Base-by-base conservation (phyloP, 1,284 basidiomycete species). In the Ceratobasidium sp. region DNA sequence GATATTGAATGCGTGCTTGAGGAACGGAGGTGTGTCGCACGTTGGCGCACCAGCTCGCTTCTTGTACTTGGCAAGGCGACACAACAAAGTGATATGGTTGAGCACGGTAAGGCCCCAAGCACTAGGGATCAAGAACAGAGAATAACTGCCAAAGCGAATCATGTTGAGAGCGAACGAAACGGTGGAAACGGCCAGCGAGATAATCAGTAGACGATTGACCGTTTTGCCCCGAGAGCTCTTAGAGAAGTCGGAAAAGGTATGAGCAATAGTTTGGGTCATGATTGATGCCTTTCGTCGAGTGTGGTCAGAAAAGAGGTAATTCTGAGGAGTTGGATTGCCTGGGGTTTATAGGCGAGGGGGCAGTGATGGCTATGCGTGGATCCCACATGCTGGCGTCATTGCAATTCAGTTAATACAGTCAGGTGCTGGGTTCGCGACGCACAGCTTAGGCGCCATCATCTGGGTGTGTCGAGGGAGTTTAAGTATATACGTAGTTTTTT, bases 131-230 rank as follows among this genome's bases (percentile, higher is more conserved):
- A 73, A 17, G 9, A 42, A 62, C 9, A 73, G 1, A 1, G 69
- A 73, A 12, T 3, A 9, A 13, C 15, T 7, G 20, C 69, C 69
- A 33, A 46, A 62, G 15, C 23, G 56, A n/a, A 5, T 26, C 57
- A 62, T 61, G 23, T 13, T 48, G 23, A 73, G 40, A 33, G 38
- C 57, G n/a, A 73, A 59, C 40, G 69, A 73, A 13, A 73, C 33
- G 38, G 56, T 28, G 17, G 38, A 20, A 17, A 73, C 38, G 13
- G 23, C 44, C 1, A 65, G 42, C 38, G 62, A 65, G 17, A 20
- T 23, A 5, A 65, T 44, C 40, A 65, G 44, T 3, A 65, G 15
- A 5, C 62, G 40, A 20, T 42, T 48, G 20, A 65, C 17, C 7
- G 23, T 10, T 48, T 65, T 65, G 6, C 62, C 62, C 33, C 26